Conservation (phyloP, 2,329 filamentous ascomycete species). For the Talaromyces sp. region DNA sequence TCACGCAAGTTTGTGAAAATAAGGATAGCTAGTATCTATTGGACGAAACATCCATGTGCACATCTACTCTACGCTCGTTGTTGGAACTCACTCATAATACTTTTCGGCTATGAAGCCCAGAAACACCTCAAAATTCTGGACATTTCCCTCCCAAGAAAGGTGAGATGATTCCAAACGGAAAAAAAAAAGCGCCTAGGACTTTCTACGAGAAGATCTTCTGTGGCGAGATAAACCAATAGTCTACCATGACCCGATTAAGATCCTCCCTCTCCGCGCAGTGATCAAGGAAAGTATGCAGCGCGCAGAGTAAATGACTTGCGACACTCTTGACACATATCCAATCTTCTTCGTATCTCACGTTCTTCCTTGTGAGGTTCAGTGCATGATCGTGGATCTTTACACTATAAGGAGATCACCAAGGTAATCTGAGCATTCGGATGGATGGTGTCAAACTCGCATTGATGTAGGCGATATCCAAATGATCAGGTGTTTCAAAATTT, state of each 20-base stretch:
- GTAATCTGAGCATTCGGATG: constrained; percentile 3
- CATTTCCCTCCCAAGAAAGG: neutral
- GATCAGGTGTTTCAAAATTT: constrained; percentile 4
- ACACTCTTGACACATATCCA: neutral
- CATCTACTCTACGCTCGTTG: constrained; percentile 2
- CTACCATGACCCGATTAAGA: constrained; percentile 2
- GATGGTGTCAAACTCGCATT: constrained; percentile 3
- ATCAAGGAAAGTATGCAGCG: constrained; percentile 7
- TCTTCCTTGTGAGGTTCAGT: constrained; percentile 21
- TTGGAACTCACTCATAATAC: neutral
- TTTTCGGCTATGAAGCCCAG: constrained; percentile 2
- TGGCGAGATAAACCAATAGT: neutral
- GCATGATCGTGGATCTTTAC: constrained; percentile 3
- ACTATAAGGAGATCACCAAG: constrained; percentile 2
- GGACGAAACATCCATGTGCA: neutral
- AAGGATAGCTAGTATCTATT: neutral
- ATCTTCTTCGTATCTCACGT: constrained; percentile 11
- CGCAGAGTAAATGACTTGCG: neutral
- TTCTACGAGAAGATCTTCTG: neutral
- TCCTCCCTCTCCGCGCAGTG: constrained; percentile 4
- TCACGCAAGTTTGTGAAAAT: constrained; percentile 1
- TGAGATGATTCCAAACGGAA: neutral
- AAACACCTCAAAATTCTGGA: neutral
- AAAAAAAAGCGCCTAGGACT: neutral
- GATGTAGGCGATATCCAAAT: constrained; percentile 1